Percentiles rank a stretch among this genome's conserved stretches.
These are phyloP conservation scores for Parasarocladium wereldwijsianum DNA, from an alignment of 2,329 filamentous ascomycete genomes.

Conservation along the genomic window DNA sequence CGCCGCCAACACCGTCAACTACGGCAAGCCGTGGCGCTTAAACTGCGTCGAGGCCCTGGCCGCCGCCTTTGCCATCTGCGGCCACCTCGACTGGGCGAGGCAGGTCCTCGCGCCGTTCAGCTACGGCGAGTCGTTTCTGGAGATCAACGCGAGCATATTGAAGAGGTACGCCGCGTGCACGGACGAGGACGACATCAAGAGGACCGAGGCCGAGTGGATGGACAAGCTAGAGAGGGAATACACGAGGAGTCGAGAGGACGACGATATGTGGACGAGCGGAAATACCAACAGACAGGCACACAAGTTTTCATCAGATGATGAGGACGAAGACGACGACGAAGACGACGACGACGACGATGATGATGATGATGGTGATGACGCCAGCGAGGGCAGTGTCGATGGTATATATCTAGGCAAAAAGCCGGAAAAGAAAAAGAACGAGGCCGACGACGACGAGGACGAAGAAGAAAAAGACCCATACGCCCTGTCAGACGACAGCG, in stretches of 20 bases:
- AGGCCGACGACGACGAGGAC: conserved; percentile 29
- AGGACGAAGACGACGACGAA: conserved; percentile 33
- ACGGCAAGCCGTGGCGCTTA: conserved; percentile 84
- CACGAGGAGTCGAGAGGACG: conserved; percentile 57
- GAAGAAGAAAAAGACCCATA: conserved; percentile 49
- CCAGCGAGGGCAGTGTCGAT: conserved; percentile 31
- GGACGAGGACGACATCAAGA: conserved; percentile 71
- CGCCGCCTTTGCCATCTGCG: conserved; percentile 85
- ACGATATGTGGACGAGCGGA: conserved; percentile 80
- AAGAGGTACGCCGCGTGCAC: conserved; percentile 74
- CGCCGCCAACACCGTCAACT: conserved; percentile 93
- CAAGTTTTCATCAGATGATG: conserved; percentile 38
- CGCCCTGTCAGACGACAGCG: conserved; percentile 63
- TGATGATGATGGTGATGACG: conserved; percentile 26
- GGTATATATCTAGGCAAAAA: conserved; percentile 48
- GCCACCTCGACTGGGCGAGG: conserved; percentile 80
- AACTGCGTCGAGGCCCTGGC: conserved; percentile 95
- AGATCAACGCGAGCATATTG: conserved; percentile 75
- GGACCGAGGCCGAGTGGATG: conserved; percentile 76
- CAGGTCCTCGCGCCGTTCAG: conserved; percentile 71
- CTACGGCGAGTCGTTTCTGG: conserved; percentile 76
- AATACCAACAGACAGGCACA: conserved; percentile 71
- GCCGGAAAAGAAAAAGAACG: conserved; percentile 15
- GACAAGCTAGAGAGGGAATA: conserved; percentile 84
- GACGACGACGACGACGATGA: conserved; percentile 29